Conservation (phyloP, 345 rosid genomes). For the Reutealis trisperma region DNA sequence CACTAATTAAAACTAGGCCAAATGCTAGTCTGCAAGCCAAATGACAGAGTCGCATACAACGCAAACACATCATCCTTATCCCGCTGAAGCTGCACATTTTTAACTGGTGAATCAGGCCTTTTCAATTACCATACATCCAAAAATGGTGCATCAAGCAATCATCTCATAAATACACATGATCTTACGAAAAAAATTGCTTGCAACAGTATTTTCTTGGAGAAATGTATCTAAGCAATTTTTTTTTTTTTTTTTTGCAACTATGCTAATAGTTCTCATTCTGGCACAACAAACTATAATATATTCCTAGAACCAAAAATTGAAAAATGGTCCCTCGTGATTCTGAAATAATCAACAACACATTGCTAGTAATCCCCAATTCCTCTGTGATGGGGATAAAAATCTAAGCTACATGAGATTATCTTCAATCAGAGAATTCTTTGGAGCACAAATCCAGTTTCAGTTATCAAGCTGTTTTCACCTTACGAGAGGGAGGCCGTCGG, state of each 20-base stretch:
- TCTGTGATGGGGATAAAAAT: slow-evolving; percentile 9
- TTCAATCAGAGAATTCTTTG: neutral
- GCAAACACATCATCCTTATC: too few relatives aligned
- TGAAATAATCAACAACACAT: slow-evolving; percentile 11
- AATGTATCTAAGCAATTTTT: slow-evolving; percentile 22
- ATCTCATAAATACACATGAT: neutral
- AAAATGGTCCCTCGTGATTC: slow-evolving; percentile 9
- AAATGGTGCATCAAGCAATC: neutral
- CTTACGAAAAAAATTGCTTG: slow-evolving; percentile 3
- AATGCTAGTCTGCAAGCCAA: too few relatives aligned
- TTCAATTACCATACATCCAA: neutral
- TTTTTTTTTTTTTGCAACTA: slow-evolving; percentile 18
- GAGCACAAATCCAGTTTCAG: neutral
- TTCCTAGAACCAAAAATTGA: slow-evolving; percentile 23
- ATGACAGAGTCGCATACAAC: too few relatives aligned
- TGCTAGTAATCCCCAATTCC: slow-evolving; percentile 7
- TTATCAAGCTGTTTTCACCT: slow-evolving; percentile 67
- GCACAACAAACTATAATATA: slow-evolving; percentile 16
- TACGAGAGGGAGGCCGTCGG: slow-evolving; percentile 88
- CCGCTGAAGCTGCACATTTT: too few relatives aligned
- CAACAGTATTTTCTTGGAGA: neutral
- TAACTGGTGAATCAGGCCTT: neutral
- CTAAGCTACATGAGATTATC: slow-evolving; percentile 20
- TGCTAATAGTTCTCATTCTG: slow-evolving; percentile 14
- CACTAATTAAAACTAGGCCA: too few relatives aligned